Evolutionary conservation across 2,329 filamentous ascomycete genomes (phyloP).

Genomic region (Xylariaceae sp.): DNA sequence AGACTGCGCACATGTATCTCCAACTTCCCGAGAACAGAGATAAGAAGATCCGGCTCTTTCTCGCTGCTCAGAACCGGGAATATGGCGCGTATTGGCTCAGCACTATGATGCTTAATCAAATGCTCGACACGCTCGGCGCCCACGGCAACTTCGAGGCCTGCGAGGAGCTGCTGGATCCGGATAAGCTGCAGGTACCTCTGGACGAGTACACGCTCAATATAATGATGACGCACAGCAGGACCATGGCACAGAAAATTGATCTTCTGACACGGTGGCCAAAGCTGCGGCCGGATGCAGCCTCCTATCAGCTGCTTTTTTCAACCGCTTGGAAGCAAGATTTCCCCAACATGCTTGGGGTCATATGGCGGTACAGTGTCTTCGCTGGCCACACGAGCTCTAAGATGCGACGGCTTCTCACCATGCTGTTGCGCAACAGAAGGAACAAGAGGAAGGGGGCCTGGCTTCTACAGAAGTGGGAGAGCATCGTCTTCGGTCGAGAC

Average conservation of each 20-base stretch:
- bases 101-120: constrained; percentile 23
- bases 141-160: constrained; percentile 16
- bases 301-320: constrained; percentile 25
- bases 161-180: constrained; percentile 18
- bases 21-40: constrained; percentile 7
- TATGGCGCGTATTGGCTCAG: constrained; percentile 27
- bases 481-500: constrained; percentile 23
- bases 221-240: constrained; percentile 23
- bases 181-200: constrained; percentile 10
- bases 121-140: constrained; percentile 25
- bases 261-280: constrained; percentile 17
- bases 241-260: constrained; percentile 12
- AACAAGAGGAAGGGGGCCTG: not conserved
- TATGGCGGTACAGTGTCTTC: constrained; percentile 27
- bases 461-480: constrained; percentile 25
- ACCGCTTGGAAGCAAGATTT: constrained; percentile 22
- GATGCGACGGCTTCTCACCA: constrained; percentile 21
- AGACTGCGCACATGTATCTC: constrained; percentile 21
- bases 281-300: constrained; percentile 17
- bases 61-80: constrained; percentile 17
- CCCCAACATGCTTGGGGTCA: constrained; percentile 29
- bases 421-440: constrained; percentile 15
- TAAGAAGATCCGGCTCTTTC: constrained; percentile 13
- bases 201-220: constrained; percentile 26
- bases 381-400: constrained; percentile 10